Conservation (phyloP, 352 stramenopile genomes). For the Thraustochytrium sp. region DNA sequence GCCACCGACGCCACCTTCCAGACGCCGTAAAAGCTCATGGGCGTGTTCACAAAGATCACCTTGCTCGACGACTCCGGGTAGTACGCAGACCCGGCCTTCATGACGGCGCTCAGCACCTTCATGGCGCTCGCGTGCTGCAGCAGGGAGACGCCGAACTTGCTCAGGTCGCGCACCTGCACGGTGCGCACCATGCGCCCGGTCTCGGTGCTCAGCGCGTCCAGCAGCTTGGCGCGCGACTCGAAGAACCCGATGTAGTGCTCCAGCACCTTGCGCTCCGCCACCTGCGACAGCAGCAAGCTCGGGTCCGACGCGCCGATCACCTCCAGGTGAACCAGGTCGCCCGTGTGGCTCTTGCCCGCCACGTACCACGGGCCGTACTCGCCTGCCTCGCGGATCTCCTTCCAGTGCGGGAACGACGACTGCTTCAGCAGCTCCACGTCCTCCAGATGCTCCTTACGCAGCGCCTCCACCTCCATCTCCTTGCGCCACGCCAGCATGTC, state of each 20-base stretch:
- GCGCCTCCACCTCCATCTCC: not conserved
- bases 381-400: conserved; percentile 5
- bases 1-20: not conserved
- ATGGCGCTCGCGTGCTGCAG: conserved; percentile 23
- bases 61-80: conserved; percentile 29
- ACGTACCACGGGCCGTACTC: conserved; percentile 37
- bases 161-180: conserved; percentile 32
- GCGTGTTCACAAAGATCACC: conserved; percentile 35
- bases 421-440: not conserved
- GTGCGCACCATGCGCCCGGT: conserved; percentile 18
- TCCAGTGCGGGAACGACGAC: conserved; percentile 23
- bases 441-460: not conserved
- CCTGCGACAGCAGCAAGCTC: not conserved
- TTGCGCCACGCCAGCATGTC: conserved; percentile 14
- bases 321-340: conserved; percentile 25
- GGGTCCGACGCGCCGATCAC: conserved; percentile 11
- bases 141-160: conserved; percentile 3
- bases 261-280: not conserved
- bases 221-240: conserved; percentile 8
- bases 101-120: conserved; percentile 28
- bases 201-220: not conserved
- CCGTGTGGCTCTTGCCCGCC: not conserved
- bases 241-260: conserved; percentile 39
- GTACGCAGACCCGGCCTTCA: conserved; percentile 19
- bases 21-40: not conserved